phyloP scores from a whole-genome alignment of 768 basidiomycete genomes.

The Tricholoma flavovirens region DNA sequence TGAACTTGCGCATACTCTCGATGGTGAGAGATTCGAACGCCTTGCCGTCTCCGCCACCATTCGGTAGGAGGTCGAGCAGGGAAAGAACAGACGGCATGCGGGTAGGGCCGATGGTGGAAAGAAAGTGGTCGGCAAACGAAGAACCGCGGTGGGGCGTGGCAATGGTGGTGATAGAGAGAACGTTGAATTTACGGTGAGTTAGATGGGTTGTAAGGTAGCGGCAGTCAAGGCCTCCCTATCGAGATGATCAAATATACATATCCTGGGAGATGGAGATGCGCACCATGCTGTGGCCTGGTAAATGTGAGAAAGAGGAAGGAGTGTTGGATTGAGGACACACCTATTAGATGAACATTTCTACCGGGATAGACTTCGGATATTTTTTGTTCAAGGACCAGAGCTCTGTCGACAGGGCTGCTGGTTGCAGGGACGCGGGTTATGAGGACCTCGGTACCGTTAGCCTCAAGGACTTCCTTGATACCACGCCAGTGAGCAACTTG shows the following conservation, averaged over 20 bases:
- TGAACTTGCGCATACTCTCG: slow-evolving; percentile 84
- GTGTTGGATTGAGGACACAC: slow-evolving; percentile 25
- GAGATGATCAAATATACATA: neutral
- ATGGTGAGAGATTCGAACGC: slow-evolving; percentile 88
- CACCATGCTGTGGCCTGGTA: slow-evolving; percentile 70
- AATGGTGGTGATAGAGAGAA: slow-evolving; percentile 89
- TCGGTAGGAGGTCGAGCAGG: slow-evolving; percentile 79
- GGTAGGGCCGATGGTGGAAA: slow-evolving; percentile 60
- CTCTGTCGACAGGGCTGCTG: slow-evolving; percentile 81
- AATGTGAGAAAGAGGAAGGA: slow-evolving; percentile 4
- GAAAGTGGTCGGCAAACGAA: slow-evolving; percentile 87
- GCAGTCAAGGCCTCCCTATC: slow-evolving; percentile 83
- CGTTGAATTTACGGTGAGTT: slow-evolving; percentile 66
- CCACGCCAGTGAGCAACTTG: slow-evolving; percentile 96
- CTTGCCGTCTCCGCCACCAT: slow-evolving; percentile 90
- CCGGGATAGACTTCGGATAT: slow-evolving; percentile 81
- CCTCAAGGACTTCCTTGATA: slow-evolving; percentile 86
- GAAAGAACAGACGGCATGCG: slow-evolving; percentile 67
- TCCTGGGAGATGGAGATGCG: slow-evolving; percentile 7
- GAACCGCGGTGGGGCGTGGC: slow-evolving; percentile 94
- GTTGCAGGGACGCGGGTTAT: slow-evolving; percentile 94
- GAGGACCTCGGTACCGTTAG: slow-evolving; percentile 84
- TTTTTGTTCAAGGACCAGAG: slow-evolving; percentile 79
- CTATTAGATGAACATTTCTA: slow-evolving; percentile 82
- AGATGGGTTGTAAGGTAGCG: slow-evolving; percentile 82